phyloP scores from a whole-genome alignment of 1,139 yeast genomes.

The Kodamaea sp. region DNA sequence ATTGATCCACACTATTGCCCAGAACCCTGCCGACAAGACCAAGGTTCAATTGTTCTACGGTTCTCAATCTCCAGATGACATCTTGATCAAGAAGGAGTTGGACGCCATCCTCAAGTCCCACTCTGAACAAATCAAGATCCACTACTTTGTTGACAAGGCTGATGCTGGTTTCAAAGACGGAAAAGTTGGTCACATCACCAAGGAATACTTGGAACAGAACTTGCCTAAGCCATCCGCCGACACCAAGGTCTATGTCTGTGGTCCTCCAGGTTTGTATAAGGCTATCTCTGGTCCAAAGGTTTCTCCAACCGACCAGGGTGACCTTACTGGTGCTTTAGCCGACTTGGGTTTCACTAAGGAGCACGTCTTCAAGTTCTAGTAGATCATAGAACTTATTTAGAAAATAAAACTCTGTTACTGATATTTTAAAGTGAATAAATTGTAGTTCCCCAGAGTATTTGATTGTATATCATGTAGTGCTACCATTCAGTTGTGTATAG shows the following conservation, averaged over 20 bases:
- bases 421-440: too few relatives aligned
- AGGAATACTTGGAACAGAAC: conserved; percentile 47
- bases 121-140: conserved; percentile 75
- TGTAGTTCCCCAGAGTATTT: too few relatives aligned
- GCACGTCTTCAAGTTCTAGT: conserved; percentile 89
- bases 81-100: conserved; percentile 73
- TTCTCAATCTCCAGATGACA: conserved; percentile 72
- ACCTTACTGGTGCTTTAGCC: conserved; percentile 79
- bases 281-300: conserved; percentile 72
- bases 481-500: too few relatives aligned
- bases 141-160: conserved; percentile 78
- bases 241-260: conserved; percentile 87
- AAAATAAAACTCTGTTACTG: too few relatives aligned
- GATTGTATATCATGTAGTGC: too few relatives aligned
- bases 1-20: conserved; percentile 66
- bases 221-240: conserved; percentile 67
- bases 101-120: conserved; percentile 62
- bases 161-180: conserved; percentile 47
- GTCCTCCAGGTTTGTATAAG: conserved; percentile 29
- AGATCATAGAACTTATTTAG: too few relatives aligned
- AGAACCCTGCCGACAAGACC: conserved; percentile 82
- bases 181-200: conserved; percentile 45
- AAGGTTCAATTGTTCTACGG: conserved; percentile 81
- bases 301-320: conserved; percentile 94
- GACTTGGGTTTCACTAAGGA: conserved; percentile 88